Base-by-base conservation (phyloP, 768 basidiomycete genomes). In the Trametes elegans region DNA sequence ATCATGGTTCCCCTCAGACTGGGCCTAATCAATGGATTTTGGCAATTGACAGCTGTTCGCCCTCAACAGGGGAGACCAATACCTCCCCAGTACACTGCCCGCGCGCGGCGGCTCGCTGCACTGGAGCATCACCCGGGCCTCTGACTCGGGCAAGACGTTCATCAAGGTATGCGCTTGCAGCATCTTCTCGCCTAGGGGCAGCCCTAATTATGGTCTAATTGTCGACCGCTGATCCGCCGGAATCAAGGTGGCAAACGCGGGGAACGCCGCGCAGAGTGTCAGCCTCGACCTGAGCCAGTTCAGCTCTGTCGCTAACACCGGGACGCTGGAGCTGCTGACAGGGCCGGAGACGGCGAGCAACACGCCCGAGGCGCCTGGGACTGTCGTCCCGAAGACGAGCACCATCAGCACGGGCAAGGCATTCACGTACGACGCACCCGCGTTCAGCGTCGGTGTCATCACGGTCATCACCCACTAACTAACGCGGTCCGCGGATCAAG, bases 21-120 rank as follows among this genome's bases (percentile, higher is more conserved):
- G n/a, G n/a, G n/a, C n/a, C n/a, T n/a, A n/a, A n/a, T n/a, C n/a
- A n/a, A n/a, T n/a, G n/a, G n/a, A n/a, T n/a, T n/a, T n/a, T n/a
- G n/a, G n/a, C n/a, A n/a, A n/a, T n/a, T n/a, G n/a, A 29, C 32
- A 87, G 85, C 73, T 88, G 31, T 87, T 87, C 72, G 81, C 82
- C 50, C 57, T 75, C 16, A 83, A 86, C 64, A 70, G 78, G 35
- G 86, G 86, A 5, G 80, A 84, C 36, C 76, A 78, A 60, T 87
- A 84, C 61, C 64, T 87, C 1, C 81, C 85, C 3, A 85, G 81
- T 64, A 86, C 83, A 0, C 73, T 84, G 0, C 84, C 85, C 0
- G 68, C 53, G 29, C 46, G 59, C 0, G 64, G 58, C 3, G 82
- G 81, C 9, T 79, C 80, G 0, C 64, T 84, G 1, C 77, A 81